phyloP scores from a whole-genome alignment of 177 flowering plant species.

The Tripterygium wilfordii region DNA sequence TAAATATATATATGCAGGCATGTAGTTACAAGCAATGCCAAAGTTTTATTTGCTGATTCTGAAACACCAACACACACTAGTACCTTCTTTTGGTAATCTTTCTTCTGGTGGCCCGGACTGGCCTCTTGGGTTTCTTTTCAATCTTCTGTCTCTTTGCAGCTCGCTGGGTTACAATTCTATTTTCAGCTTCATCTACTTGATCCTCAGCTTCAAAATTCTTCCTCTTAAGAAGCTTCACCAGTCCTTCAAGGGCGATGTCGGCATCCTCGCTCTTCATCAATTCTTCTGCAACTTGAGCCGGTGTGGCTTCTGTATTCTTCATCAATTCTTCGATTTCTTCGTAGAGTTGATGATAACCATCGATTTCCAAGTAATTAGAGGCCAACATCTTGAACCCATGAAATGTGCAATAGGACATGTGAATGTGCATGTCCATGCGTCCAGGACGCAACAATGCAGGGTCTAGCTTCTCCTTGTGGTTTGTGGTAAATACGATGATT shows the following conservation, averaged over 20 bases:
- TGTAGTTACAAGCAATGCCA: too few relatives aligned
- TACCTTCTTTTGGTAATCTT: too few relatives aligned
- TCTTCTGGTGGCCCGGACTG: too few relatives aligned
- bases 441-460: conserved; percentile 59
- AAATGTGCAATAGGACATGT: conserved; percentile 50
- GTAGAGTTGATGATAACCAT: conserved; percentile 12
- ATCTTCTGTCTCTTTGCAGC: too few relatives aligned
- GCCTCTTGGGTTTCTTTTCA: too few relatives aligned
- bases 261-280: conserved; percentile 29
- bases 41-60: too few relatives aligned
- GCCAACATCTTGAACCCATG: conserved; percentile 34
- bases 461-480: conserved; percentile 47
- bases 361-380: conserved; percentile 30
- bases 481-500: conserved; percentile 56
- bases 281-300: conserved; percentile 54
- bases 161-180: too few relatives aligned
- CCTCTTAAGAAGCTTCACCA: conserved; percentile 23
- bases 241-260: conserved; percentile 22
- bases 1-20: too few relatives aligned
- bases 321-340: conserved; percentile 26
- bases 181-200: too few relatives aligned
- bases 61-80: too few relatives aligned
- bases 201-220: conserved; percentile 18
- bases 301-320: conserved; percentile 20
- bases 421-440: conserved; percentile 58